phyloP scores from a whole-genome alignment of 129 eudicot species.

The Heracleum sosnowskyi region DNA sequence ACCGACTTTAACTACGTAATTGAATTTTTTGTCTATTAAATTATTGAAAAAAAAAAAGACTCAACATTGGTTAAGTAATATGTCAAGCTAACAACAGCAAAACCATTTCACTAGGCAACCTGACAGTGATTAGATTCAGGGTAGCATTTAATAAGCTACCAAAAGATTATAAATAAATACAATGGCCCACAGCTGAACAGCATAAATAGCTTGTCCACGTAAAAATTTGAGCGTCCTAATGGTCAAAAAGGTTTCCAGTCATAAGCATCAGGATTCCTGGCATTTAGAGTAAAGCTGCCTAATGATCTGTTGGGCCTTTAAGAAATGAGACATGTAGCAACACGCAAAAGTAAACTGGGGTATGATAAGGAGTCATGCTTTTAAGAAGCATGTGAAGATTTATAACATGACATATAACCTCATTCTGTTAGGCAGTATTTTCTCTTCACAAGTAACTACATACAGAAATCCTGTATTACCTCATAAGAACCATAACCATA shows the following conservation, averaged over 20 bases:
- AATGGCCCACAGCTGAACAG: neutral
- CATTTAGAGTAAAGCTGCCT: neutral
- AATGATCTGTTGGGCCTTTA: neutral
- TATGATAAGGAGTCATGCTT: neutral
- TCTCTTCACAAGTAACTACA: neutral
- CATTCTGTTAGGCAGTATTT: neutral
- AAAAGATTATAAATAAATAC: neutral
- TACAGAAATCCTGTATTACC: conserved; percentile 39
- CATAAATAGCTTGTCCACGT: neutral
- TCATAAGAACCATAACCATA: conserved; percentile 98
- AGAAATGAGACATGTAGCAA: neutral
- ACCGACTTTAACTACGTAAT: neutral
- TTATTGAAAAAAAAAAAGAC: neutral
- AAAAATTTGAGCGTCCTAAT: neutral
- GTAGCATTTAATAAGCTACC: neutral
- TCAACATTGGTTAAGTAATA: neutral
- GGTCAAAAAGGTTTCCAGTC: neutral
- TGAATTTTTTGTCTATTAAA: neutral
- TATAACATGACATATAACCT: neutral
- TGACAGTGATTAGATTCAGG: neutral
- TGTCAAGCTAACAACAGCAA: neutral
- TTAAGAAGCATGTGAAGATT: neutral
- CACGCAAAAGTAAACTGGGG: neutral
- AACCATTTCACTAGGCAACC: neutral
- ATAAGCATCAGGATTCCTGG: neutral